Evolutionary conservation across 2,329 filamentous ascomycete species (phyloP).

Genomic region (Cladosporium sp.): DNA sequence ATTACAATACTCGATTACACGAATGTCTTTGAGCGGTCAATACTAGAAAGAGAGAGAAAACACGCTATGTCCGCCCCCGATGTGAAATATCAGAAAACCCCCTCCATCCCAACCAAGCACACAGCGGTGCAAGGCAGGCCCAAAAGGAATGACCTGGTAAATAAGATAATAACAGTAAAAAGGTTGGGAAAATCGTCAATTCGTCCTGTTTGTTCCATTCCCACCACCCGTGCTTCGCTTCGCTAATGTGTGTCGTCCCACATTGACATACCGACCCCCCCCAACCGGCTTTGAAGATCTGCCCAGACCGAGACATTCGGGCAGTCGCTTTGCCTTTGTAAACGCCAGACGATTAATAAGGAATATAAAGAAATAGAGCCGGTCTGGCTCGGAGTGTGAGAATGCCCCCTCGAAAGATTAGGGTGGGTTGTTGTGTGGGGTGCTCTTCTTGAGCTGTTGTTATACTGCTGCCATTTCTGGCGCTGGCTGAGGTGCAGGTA

Average conservation of each 20-base stretch:
- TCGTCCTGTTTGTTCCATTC: constrained; percentile 4
- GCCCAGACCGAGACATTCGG: constrained; percentile 10
- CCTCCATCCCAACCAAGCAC: neutral
- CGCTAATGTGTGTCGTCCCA: neutral
- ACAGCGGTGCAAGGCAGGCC: too few species aligned
- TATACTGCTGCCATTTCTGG: constrained; percentile 3
- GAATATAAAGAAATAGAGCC: neutral
- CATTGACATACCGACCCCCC: neutral
- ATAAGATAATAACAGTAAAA: too few species aligned
- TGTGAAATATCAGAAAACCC: neutral
- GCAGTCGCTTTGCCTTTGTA: too few species aligned
- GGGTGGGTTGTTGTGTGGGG: neutral
- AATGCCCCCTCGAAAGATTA: neutral
- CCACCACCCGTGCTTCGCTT: too few species aligned
- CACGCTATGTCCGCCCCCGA: neutral
- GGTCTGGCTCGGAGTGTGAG: neutral
- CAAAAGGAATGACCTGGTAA: too few species aligned
- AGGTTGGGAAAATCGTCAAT: constrained; percentile 7
- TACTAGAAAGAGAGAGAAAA: neutral
- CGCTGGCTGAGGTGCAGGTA: neutral
- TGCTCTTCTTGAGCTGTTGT: too few species aligned
- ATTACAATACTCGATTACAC: neutral
- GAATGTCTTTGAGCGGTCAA: neutral
- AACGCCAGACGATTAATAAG: constrained; percentile 3
- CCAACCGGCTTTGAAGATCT: neutral